These are phyloP conservation scores for Ceratocystis huliohia DNA, from an alignment of 2,329 filamentous ascomycete genomes.

Conservation along the genomic window DNA sequence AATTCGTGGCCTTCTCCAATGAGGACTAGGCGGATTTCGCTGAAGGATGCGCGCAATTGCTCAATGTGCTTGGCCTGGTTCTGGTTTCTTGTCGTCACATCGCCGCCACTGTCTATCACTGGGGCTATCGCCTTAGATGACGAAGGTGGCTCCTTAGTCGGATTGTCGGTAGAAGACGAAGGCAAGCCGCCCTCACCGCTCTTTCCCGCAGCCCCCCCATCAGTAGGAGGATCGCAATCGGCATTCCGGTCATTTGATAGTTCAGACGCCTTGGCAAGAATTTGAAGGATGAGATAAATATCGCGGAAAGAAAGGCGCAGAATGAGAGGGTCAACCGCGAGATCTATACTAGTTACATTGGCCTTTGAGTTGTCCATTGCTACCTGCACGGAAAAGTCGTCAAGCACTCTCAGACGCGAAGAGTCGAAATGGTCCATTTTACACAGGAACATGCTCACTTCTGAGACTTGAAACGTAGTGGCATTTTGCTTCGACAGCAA, in stretches of 20 bases:
- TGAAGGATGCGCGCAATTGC: slow-evolving; percentile 71
- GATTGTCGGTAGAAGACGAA: not conserved
- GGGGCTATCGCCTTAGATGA: not conserved
- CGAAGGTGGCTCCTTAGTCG: not conserved
- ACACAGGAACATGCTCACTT: slow-evolving; percentile 96
- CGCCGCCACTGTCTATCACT: not conserved
- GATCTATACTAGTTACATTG: slow-evolving; percentile 63
- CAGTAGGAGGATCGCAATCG: not conserved
- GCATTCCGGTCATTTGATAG: slow-evolving; percentile 50
- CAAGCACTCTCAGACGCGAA: slow-evolving; percentile 77
- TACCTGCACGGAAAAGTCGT: slow-evolving; percentile 87
- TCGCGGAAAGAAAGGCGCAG: slow-evolving; percentile 83
- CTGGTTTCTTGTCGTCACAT: not conserved
- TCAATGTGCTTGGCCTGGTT: slow-evolving; percentile 39
- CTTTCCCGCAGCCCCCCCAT: not conserved
- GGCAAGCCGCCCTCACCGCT: not conserved
- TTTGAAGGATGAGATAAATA: slow-evolving; percentile 86
- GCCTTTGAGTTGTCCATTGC: slow-evolving; percentile 61
- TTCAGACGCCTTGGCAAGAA: slow-evolving; percentile 79
- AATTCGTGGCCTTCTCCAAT: slow-evolving; percentile 95
- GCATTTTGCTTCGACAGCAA: slow-evolving; percentile 88
- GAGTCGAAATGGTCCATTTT: slow-evolving; percentile 97
- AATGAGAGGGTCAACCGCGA: slow-evolving; percentile 83
- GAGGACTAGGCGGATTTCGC: slow-evolving; percentile 80
- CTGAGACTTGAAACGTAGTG: slow-evolving; percentile 80